These are phyloP conservation scores for Chamaenerion angustifolium DNA, from an alignment of 345 rosid genomes.

Conservation along the genomic window DNA sequence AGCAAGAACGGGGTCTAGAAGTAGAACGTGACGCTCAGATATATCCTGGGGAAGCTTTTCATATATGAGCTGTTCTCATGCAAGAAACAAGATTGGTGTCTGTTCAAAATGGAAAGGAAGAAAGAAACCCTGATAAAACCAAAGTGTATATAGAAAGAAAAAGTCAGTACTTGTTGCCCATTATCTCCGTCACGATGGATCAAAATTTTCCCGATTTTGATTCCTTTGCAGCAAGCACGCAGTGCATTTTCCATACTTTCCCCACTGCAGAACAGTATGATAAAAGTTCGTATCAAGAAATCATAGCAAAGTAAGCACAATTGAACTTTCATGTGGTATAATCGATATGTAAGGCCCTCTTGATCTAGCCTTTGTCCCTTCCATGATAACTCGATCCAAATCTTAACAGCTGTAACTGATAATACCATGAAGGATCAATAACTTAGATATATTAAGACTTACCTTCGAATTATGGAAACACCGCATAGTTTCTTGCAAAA, in stretches of 20 bases:
- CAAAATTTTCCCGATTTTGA: conserved; percentile 93
- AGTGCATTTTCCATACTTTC: conserved; percentile 99
- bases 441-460: conserved; percentile 31
- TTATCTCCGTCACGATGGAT: conserved; percentile 98
- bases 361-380: no score
- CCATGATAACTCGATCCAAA: no score
- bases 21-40: conserved; percentile 88
- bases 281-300: background rate
- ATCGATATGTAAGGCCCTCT: no score
- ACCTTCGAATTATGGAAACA: conserved; percentile 92
- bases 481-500: conserved; percentile 99
- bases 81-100: background rate
- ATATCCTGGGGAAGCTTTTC: conserved; percentile 98
- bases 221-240: conserved; percentile 97
- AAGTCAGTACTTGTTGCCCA: conserved; percentile 60
- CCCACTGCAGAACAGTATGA: conserved; percentile 39
- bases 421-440: no score
- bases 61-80: conserved; percentile 59
- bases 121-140: background rate
- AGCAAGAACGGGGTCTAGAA: conserved; percentile 89
- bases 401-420: no score
- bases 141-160: no score
- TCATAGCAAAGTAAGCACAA: no score
- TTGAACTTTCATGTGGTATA: no score
- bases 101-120: background rate